A percentile compares a stretch with the other conserved stretches of the same genome.
Conservation (phyloP, 257 asterid genomes). For the Solanum ahanhuiri region DNA sequence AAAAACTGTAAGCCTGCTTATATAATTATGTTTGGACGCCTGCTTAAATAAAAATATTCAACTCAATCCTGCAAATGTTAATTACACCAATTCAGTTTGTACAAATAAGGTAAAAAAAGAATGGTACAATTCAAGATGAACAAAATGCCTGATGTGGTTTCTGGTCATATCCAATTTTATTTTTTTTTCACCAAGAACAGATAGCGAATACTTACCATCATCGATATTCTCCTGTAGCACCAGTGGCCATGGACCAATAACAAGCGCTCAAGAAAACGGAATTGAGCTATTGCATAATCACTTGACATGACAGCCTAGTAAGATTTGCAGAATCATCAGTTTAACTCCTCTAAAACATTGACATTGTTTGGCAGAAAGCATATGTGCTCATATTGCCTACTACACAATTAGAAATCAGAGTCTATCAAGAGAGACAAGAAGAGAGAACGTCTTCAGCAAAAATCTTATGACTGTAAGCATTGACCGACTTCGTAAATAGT, state of each 20-base stretch:
- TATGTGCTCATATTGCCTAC: not conserved
- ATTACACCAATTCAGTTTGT: not conserved
- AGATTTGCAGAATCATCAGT: conserved; percentile 6
- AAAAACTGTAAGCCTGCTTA: not conserved
- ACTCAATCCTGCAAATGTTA: not conserved
- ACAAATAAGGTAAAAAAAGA: not conserved
- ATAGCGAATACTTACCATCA: conserved; percentile 52
- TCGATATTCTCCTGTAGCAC: conserved; percentile 92
- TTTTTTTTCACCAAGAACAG: not conserved
- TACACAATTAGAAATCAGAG: not conserved
- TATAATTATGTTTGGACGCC: not conserved
- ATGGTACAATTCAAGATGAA: not conserved
- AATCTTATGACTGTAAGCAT: not conserved
- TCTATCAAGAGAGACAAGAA: not conserved
- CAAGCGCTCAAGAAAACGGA: conserved; percentile 84
- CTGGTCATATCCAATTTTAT: not conserved
- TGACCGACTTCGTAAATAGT: not conserved
- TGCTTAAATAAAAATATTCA: not conserved
- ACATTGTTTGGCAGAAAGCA: not conserved
- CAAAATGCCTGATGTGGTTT: not conserved
- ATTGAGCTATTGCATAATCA: conserved; percentile 86
- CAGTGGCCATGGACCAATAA: conserved; percentile 96
- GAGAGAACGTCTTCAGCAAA: not conserved
- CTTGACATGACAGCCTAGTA: conserved; percentile 93
- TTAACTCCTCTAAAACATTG: not conserved